A percentile compares a stretch with the other conserved stretches of the same genome.
Evolutionary conservation across 495 filamentous ascomycete genomes (phyloP).

Genomic region (Podospora australis): DNA sequence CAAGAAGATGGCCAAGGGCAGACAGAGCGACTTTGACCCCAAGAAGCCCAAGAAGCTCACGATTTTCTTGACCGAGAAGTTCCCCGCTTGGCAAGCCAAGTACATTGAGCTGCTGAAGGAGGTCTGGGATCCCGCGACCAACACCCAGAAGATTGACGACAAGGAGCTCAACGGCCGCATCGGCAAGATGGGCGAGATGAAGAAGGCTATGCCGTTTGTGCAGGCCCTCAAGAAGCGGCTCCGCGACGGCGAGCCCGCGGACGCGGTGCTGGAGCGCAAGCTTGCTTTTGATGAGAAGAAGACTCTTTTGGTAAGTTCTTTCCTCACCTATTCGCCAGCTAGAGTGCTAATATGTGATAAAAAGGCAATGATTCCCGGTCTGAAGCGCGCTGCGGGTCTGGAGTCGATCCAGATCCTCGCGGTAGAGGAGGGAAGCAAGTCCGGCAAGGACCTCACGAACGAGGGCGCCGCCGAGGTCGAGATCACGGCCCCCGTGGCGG

Average conservation of each 20-base stretch:
- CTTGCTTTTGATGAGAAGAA: slow-evolving; percentile 78
- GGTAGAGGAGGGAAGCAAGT: slow-evolving; percentile 65
- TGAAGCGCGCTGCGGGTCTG: slow-evolving; percentile 58
- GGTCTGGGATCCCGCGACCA: slow-evolving; percentile 36
- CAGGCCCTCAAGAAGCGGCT: slow-evolving; percentile 79
- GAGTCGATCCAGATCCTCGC: slow-evolving; percentile 56
- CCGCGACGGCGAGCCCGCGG: slow-evolving; percentile 48
- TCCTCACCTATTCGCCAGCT: neutral
- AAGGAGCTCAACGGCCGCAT: slow-evolving; percentile 70
- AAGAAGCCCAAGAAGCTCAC: slow-evolving; percentile 87
- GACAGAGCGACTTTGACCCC: slow-evolving; percentile 72
- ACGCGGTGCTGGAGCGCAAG: slow-evolving; percentile 70
- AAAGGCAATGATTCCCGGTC: slow-evolving; percentile 34
- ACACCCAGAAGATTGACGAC: slow-evolving; percentile 56
- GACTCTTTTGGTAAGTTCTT: slow-evolving; percentile 46
- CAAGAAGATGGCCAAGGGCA: slow-evolving; percentile 87
- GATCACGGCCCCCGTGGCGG: slow-evolving; percentile 51
- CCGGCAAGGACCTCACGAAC: slow-evolving; percentile 48
- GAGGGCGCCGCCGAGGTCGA: slow-evolving; percentile 47
- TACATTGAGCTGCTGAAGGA: slow-evolving; percentile 78
- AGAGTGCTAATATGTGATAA: slow-evolving; percentile 1
- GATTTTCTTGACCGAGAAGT: slow-evolving; percentile 71
- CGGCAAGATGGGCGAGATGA: slow-evolving; percentile 76
- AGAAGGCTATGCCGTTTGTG: slow-evolving; percentile 97
- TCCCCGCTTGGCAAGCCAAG: slow-evolving; percentile 84